Evolutionary conservation across 768 basidiomycete species (phyloP).

Genomic region (Pholiota microspora): DNA sequence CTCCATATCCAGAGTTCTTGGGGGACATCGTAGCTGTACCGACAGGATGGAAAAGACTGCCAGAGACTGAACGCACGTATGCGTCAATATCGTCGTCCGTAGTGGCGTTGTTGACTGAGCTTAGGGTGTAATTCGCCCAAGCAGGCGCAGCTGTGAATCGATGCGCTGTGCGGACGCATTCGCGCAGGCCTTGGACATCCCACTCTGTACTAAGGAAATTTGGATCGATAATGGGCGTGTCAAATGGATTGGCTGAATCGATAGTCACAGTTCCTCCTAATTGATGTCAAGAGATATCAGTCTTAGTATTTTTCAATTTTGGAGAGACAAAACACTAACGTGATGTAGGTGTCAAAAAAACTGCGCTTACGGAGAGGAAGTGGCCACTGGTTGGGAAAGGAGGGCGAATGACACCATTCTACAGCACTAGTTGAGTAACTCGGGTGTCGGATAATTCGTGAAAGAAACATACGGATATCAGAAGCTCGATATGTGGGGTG

Average conservation of each 20-base stretch:
- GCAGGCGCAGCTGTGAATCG: constrained; percentile 23
- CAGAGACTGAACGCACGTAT: constrained; percentile 16
- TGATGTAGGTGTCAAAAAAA: constrained; percentile 24
- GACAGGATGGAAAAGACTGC: constrained; percentile 27
- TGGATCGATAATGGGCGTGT: constrained; percentile 44
- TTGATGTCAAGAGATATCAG: background rate
- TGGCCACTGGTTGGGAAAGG: constrained; percentile 17
- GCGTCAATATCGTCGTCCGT: constrained; percentile 25
- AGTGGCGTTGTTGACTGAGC: constrained; percentile 17
- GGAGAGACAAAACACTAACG: constrained; percentile 18
- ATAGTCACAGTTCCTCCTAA: constrained; percentile 32
- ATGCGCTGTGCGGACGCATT: constrained; percentile 19
- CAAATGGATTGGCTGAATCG: constrained; percentile 40
- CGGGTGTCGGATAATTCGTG: background rate
- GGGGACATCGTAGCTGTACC: constrained; percentile 29
- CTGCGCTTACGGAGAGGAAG: constrained; percentile 20
- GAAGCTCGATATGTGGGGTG: constrained; percentile 33
- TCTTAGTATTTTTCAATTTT: background rate
- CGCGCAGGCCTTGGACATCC: constrained; percentile 26
- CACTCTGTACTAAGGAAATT: constrained; percentile 34
- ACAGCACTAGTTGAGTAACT: background rate
- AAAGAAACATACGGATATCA: constrained; percentile 25
- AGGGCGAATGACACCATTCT: constrained; percentile 9
- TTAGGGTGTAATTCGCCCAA: constrained; percentile 25
- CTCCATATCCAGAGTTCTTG: constrained; percentile 21